Evolutionary conservation across 2,329 filamentous ascomycete species (phyloP), one percentile per base, ranked within the genome.

Genomic region (Pyricularia grisea): DNA sequence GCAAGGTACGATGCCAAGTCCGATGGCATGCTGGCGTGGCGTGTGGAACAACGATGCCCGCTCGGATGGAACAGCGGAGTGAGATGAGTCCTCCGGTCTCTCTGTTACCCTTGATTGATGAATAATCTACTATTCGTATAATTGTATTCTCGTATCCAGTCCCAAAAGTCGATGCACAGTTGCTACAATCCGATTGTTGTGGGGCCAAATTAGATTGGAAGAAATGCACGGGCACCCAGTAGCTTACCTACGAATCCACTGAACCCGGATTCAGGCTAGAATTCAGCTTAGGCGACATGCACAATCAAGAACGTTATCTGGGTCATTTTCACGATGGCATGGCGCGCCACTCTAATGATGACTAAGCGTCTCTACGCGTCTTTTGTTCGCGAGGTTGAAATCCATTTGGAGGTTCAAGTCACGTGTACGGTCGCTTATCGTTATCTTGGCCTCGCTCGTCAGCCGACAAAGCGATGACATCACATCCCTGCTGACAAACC

Each of bases 1-100:
- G 94, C 94, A 50, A 99, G 87, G 76, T 98, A 99, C 76, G 89
- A 88, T 70, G 93, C 90, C 72, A 97, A 85, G 73, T 88, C 84
- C 71, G 83, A 82, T 63, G 85, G 80, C 85, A 87, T 88, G 31
- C 23, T 72, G 27, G 20, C 87, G 87, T 60, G 30, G 42, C 66
- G 67, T 63, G 60, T 63, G 27, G 25, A 50, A 50, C 17, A n/a
- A 50, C 42, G 42, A 50, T n/a, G 42, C 14, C 42, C 42, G 20
- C 42, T 50, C 42, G 42, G 20, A 50, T 20, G 42, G 42, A 17
- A 20, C n/a, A 20, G 17, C 42, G 42, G 14, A 50, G 17, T 50
- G 4, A 50, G 17, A n/a, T 5, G 20, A n/a, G 14, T 50, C 42
- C 7, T n/a, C 42, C 17, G 17, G 42, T n/a, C 42, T 50, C 17